Conservation (phyloP, 140 eudicot genomes). For the Flaveria floridana region DNA sequence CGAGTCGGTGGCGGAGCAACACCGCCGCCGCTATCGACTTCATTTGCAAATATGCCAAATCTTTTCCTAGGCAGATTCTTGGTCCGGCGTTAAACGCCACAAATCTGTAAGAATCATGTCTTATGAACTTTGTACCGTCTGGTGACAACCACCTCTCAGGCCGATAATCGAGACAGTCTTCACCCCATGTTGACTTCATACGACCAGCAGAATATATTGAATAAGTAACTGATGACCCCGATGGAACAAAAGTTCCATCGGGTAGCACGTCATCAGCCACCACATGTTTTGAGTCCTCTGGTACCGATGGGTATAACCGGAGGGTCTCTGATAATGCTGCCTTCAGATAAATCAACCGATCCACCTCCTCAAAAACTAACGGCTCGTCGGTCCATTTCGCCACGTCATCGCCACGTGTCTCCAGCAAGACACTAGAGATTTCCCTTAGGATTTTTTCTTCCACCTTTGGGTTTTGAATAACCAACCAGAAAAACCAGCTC, state of each 20-base stretch:
- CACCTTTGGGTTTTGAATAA: conserved; percentile 57
- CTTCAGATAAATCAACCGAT: conserved; percentile 65
- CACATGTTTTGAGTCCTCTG: conserved; percentile 84
- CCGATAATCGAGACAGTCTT: conserved; percentile 70
- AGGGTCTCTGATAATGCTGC: conserved; percentile 88
- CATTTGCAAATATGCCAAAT: conserved; percentile 82
- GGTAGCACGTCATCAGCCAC: conserved; percentile 72
- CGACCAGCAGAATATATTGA: conserved; percentile 87
- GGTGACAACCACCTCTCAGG: conserved; percentile 83
- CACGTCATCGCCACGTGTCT: conserved; percentile 81
- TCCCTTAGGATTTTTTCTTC: conserved; percentile 63
- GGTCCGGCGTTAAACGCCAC: conserved; percentile 96
- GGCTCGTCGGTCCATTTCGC: conserved; percentile 66
- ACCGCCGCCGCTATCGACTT: conserved; percentile 87
- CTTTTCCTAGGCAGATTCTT: conserved; percentile 81
- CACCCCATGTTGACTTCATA: conserved; percentile 88
- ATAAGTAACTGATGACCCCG: conserved; percentile 74
- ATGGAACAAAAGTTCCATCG: conserved; percentile 82
- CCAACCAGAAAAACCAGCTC: conserved; percentile 91
- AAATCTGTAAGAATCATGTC: conserved; percentile 61
- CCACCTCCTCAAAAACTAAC: conserved; percentile 69
- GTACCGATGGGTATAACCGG: conserved; percentile 81
- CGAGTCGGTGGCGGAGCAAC: conserved; percentile 67
- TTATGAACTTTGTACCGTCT: conserved; percentile 51
- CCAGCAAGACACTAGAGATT: conserved; percentile 62